These are phyloP conservation scores for Annulohypoxylon bovei DNA, from an alignment of 495 filamentous ascomycete species.

Conservation along the genomic window DNA sequence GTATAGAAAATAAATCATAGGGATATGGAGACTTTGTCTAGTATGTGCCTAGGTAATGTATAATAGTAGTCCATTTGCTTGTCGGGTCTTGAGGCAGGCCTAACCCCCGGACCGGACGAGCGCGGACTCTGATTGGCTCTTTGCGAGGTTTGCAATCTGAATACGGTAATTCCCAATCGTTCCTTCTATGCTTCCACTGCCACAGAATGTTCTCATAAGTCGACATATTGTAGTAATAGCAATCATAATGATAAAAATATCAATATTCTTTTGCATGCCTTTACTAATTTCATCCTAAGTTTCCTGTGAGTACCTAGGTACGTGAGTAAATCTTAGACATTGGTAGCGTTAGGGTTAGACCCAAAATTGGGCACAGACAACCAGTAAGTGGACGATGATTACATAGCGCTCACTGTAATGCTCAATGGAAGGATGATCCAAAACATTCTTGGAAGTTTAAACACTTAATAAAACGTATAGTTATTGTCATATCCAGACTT, in stretches of 20 bases:
- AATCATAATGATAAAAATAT: background rate
- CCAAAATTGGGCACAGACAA: no score
- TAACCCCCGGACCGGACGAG: background rate
- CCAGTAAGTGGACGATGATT: no score
- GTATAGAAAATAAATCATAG: background rate
- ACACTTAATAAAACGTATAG: background rate
- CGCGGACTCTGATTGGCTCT: slow-evolving; percentile 16
- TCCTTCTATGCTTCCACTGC: background rate
- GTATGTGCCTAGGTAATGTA: background rate
- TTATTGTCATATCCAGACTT: background rate
- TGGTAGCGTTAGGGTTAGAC: no score
- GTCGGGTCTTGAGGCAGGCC: background rate
- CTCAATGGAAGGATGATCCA: no score
- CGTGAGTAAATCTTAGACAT: no score
- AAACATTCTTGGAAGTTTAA: background rate
- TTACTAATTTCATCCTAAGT: no score
- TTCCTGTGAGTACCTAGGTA: no score
- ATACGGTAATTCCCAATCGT: slow-evolving; percentile 12
- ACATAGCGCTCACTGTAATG: no score
- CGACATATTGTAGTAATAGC: background rate
- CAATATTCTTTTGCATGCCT: background rate
- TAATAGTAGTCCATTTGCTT: no score
- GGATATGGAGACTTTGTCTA: background rate
- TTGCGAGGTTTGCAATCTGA: background rate
- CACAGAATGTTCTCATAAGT: background rate